Evolutionary conservation across 139 green algal genomes (phyloP).

Genomic region (Coccomyxa sp.): DNA sequence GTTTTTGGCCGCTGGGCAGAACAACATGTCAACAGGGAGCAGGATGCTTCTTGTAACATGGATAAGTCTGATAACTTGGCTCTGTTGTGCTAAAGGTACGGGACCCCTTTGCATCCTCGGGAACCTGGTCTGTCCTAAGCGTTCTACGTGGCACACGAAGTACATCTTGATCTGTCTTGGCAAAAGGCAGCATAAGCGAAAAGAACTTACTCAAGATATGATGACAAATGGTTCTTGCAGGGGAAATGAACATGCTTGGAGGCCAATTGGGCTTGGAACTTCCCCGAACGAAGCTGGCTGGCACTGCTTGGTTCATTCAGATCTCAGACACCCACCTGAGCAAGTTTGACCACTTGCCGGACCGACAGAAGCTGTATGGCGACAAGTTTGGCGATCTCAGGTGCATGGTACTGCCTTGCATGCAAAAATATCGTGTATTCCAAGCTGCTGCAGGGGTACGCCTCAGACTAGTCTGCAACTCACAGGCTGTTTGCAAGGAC

Average conservation of each 20-base stretch:
- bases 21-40: no score
- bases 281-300: neutral
- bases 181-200: no score
- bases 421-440: neutral
- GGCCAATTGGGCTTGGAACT: neutral
- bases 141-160: no score
- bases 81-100: no score
- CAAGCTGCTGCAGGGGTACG: neutral
- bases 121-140: no score
- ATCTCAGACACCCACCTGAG: slow-evolving; percentile 38
- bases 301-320: slow-evolving; percentile 24
- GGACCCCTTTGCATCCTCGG: no score
- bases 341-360: neutral
- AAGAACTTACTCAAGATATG: no score
- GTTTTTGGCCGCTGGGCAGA: no score
- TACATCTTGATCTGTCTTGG: no score
- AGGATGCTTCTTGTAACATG: no score
- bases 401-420: neutral
- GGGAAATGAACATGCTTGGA: neutral
- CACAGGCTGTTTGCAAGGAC: slow-evolving; percentile 22
- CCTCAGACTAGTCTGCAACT: neutral
- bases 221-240: no score
- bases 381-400: slow-evolving; percentile 45
- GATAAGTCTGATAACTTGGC: no score
- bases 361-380: slow-evolving; percentile 21